Percentiles rank a stretch among this genome's conserved stretches.
phyloP scores from a whole-genome alignment of 1,284 basidiomycete genomes.

The Sphagnurus paluster region DNA sequence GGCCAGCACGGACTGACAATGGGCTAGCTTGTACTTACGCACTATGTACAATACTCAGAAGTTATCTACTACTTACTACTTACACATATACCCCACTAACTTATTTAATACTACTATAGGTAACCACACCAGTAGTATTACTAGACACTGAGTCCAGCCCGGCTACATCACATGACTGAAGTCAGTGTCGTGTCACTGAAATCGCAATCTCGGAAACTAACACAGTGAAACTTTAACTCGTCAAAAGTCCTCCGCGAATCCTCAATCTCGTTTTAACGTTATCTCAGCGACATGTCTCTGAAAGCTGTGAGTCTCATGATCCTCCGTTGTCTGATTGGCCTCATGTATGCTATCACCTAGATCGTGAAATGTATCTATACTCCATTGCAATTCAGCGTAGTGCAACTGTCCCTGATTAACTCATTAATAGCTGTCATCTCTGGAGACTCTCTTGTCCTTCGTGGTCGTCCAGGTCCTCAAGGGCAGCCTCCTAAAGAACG shows the following conservation, averaged over 20 bases:
- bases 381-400: constrained; percentile 3
- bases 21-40: not conserved
- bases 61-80: not conserved
- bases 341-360: too few species aligned
- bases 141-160: not conserved
- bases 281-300: constrained; percentile 50
- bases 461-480: constrained; percentile 74
- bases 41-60: not conserved
- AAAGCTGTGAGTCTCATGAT: constrained; percentile 74
- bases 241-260: not conserved
- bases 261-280: constrained; percentile 1
- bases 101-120: too few species aligned
- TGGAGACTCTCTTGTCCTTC: constrained; percentile 84
- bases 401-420: constrained; percentile 23
- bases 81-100: too few species aligned
- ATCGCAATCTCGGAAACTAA: constrained; percentile 1
- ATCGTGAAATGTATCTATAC: constrained; percentile 67
- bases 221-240: not conserved
- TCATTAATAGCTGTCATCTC: constrained; percentile 77
- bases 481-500: constrained; percentile 88
- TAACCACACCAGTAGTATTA: too few species aligned
- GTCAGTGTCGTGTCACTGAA: constrained; percentile 12
- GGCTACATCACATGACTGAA: constrained; percentile 6
- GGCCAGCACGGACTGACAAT: constrained; percentile 3
- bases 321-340: too few species aligned